These are phyloP conservation scores for Pseudogymnoascus sp. DNA, from an alignment of 2,329 filamentous ascomycete genomes.

Conservation along the genomic window DNA sequence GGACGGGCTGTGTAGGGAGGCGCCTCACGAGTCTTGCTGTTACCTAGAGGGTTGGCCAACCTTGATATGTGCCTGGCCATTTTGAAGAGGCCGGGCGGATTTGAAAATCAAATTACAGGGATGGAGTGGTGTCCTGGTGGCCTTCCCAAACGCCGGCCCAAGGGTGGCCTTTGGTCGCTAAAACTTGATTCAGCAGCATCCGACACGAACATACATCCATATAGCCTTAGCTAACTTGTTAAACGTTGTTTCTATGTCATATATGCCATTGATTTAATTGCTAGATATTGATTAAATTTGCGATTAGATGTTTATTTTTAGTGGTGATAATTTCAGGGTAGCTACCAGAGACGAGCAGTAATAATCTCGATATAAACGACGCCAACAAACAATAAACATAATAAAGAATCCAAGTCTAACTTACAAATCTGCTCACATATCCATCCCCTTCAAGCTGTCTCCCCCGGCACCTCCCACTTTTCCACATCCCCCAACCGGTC, in stretches of 20 bases:
- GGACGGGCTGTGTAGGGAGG: neutral
- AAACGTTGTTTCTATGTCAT: neutral
- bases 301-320: neutral
- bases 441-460: neutral
- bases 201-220: neutral
- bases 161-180: neutral
- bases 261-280: neutral
- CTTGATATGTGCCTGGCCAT: neutral
- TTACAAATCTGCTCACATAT: neutral
- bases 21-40: neutral
- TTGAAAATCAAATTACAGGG: neutral
- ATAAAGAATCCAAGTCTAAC: no score
- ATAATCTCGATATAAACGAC: neutral
- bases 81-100: neutral
- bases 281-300: neutral
- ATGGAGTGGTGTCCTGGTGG: neutral
- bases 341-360: neutral
- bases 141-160: neutral
- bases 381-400: neutral
- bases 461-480: neutral
- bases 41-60: neutral
- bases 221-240: neutral
- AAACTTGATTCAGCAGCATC: no score
- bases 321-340: no score
- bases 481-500: conserved; percentile 33